A percentile compares a stretch with the other conserved stretches of the same genome.
Evolutionary conservation across 345 rosid genomes (phyloP).

Genomic region (Lagerstroemia speciosa): DNA sequence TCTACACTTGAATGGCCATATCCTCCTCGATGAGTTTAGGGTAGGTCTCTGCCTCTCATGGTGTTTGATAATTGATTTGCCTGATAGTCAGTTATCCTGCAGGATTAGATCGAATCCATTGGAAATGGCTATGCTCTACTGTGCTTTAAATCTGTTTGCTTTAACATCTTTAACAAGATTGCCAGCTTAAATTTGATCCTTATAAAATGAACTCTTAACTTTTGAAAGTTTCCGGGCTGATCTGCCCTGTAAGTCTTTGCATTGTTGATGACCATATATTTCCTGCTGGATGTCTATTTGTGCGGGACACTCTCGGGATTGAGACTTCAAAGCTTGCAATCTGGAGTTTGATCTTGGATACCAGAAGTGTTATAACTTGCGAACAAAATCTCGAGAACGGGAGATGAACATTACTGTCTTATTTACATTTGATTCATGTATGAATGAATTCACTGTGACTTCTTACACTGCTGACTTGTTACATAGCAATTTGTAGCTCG

Average conservation of each 20-base stretch:
- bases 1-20: conserved; percentile 45
- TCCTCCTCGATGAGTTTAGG: not conserved
- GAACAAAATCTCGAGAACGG: too few relatives aligned
- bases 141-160: not conserved
- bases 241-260: not conserved
- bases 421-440: not conserved
- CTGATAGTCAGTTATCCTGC: not conserved
- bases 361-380: not conserved
- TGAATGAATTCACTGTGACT: too few relatives aligned
- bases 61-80: not conserved
- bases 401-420: not conserved
- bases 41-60: not conserved
- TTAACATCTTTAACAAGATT: not conserved
- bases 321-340: not conserved
- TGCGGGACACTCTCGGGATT: not conserved
- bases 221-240: not conserved
- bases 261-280: not conserved
- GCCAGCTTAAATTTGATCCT: not conserved
- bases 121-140: not conserved
- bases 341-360: not conserved
- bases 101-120: not conserved
- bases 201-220: not conserved
- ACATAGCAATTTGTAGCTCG: too few relatives aligned
- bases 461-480: too few relatives aligned
- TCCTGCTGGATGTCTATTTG: not conserved